Evolutionary conservation across 2,329 filamentous ascomycete species (phyloP).

Genomic region (Epichloe coenophiala): DNA sequence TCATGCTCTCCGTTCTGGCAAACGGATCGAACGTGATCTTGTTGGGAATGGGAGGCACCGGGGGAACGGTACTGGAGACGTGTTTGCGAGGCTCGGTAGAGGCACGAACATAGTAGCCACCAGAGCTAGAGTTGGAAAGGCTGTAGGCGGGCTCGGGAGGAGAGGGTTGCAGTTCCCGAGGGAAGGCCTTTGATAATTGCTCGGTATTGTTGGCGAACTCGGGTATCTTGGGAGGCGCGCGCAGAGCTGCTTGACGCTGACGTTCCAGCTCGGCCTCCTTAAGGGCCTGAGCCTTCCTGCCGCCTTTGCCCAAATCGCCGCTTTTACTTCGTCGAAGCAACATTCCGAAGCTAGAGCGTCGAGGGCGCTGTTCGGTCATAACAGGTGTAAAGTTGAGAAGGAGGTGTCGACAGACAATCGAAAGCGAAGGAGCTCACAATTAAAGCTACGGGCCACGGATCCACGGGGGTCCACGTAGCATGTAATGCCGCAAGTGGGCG

Average conservation of each 20-base stretch:
- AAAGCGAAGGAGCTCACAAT: neutral
- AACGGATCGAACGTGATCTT: constrained; percentile 58
- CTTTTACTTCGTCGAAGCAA: constrained; percentile 58
- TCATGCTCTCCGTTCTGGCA: constrained; percentile 83
- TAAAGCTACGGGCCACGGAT: neutral
- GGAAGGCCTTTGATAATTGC: constrained; percentile 31
- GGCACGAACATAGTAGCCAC: constrained; percentile 1
- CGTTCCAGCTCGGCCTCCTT: constrained; percentile 37
- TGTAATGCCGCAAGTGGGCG: neutral
- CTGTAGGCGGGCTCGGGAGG: constrained; percentile 46
- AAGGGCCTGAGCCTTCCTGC: constrained; percentile 44
- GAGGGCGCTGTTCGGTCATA: constrained; percentile 19
- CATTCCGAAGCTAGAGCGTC: constrained; percentile 36
- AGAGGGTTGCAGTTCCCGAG: constrained; percentile 40
- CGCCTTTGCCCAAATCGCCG: constrained; percentile 45
- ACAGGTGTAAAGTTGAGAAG: constrained; percentile 8
- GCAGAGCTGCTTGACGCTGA: constrained; percentile 33
- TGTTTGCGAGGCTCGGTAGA: constrained; percentile 29
- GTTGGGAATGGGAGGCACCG: constrained; percentile 46
- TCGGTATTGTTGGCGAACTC: constrained; percentile 36
- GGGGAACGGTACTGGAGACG: constrained; percentile 31
- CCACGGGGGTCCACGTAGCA: neutral
- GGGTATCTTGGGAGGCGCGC: constrained; percentile 36
- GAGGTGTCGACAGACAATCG: neutral
- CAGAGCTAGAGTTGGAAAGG: constrained; percentile 31